Base-by-base conservation (phyloP, 441 rosid genomes). In the Brassica balearica region DNA sequence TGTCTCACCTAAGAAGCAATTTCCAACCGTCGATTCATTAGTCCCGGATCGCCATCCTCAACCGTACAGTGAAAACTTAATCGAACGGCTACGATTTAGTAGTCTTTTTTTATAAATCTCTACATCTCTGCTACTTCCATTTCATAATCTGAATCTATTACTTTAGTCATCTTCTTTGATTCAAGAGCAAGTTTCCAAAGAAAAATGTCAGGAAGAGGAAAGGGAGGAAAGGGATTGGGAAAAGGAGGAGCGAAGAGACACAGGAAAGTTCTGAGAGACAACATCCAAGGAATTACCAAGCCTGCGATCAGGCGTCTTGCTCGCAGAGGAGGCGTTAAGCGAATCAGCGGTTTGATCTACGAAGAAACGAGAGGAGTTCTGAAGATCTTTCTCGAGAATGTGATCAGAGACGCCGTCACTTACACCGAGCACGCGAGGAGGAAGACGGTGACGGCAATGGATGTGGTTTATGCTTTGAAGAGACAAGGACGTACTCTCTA, bases 281-380 rank as follows among this genome's bases (percentile, higher is more conserved):
- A 87, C 79, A 87, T 87, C n/a, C 88, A 87, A 73, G 88, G 90
- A 1, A 87, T 87, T 77, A 87, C 88, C 1, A 87, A 87, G 85
- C 90, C 88, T 7, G 90, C 90, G 11, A 87, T 85, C 7, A 76
- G 90, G 25, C 84, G 88, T 2, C 75, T 87, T 29, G 90, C 90
- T 15, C 82, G 90, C 0, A 81, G 90, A 61, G 90, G 90, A 62
- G 90, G 90, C 4, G 90, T 87, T 61, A 87, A 87, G 82, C 59
- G 90, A 15, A 87, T 85, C 74, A 85, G 88, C 0, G 90, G 90
- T 0, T 77, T 87, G 86, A 87, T 87, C 77, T 85, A 87, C 27
- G 90, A 87, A 71, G 90, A 87, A 74, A 87, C 88, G 0, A 83
- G 90, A 8, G 90, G 90, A 0, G 90, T 87, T 7, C 69, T 87